Base-by-base conservation (phyloP, 495 filamentous ascomycete species). In the Hapsidospora chrysogenum region DNA sequence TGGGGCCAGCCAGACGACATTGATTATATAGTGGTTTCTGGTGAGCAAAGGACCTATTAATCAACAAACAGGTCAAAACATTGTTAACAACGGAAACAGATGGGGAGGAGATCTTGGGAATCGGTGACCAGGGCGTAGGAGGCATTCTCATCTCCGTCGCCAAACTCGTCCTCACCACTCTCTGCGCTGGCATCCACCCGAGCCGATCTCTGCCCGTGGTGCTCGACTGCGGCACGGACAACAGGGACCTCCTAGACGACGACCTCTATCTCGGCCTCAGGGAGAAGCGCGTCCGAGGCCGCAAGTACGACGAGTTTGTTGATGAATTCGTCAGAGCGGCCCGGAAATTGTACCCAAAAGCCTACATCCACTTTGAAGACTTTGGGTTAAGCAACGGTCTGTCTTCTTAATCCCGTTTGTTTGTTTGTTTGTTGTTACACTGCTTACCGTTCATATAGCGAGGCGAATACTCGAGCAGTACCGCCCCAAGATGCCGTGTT, bases 91-190 rank as follows among this genome's bases (percentile, higher is more conserved):
- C n/a, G n/a, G n/a, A n/a, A 2, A 20, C 19, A 58, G 53, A 61
- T 45, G 53, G 63, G 16, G 58, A 66, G 34, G 54, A 85, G 60
- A 92, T 93, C 38, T 67, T 92, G 4, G 85, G 85, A 0, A 87
- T 93, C 36, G 85, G 85, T 2, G 85, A 92, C 47, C 85, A 92
- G 53, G 85, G 85, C n/a, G 78, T 82, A 3, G 85, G 85, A 10
- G 83, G 76, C 5, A 81, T 94, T 34, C 57, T 89, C 11, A 93
- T 93, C 34, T 82, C 78, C 2, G 64, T 83, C 1, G 85, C 85
- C 2, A 93, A 93, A 48, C 58, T 92, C 10, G 76, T 76, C 5
- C 58, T 92, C 21, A 85, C 80, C 23, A 89, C 85, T 0, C 49
- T 87, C 1, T 92, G 85, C 53, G 84, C 78, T 23, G 85, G 85